Percentiles rank a stretch among this genome's conserved stretches.
Evolutionary conservation across 164 flowering plant genomes (phyloP).

Genomic region (Platanus orientalis): DNA sequence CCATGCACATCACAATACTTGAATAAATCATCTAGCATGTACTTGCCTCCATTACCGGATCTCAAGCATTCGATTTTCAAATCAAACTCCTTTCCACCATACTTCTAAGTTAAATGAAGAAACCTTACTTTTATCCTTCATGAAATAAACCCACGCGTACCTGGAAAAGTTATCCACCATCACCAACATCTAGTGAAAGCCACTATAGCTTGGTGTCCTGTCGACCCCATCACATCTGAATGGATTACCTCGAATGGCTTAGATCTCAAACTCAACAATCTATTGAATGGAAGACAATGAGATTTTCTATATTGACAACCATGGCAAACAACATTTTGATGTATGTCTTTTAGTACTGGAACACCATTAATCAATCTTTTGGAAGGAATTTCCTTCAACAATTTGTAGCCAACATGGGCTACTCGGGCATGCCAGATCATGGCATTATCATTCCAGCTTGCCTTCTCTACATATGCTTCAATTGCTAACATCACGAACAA

Average conservation of each 20-base stretch:
- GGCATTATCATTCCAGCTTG: slow-evolving; percentile 7
- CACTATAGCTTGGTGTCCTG: slow-evolving; percentile 12
- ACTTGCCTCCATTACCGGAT: slow-evolving; percentile 17
- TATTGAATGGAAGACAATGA: slow-evolving; percentile 13
- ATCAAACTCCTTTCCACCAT: slow-evolving; percentile 8
- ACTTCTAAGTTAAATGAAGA: slow-evolving; percentile 4
- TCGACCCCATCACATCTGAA: slow-evolving; percentile 13
- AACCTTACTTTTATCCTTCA: slow-evolving; percentile 12
- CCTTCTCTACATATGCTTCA: slow-evolving; percentile 11
- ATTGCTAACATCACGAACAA: slow-evolving; percentile 10
- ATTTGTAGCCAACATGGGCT: slow-evolving; percentile 16
- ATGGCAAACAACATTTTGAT: slow-evolving; percentile 4
- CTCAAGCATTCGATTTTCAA: slow-evolving; percentile 2
- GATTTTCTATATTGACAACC: slow-evolving; percentile 23
- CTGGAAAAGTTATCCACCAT: slow-evolving; percentile 14
- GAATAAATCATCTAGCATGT: slow-evolving; percentile 5
- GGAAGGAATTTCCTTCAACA: slow-evolving; percentile 8
- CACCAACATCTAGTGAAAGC: slow-evolving; percentile 3
- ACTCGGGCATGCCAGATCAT: slow-evolving; percentile 15
- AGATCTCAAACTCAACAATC: background rate
- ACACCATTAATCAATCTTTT: slow-evolving; percentile 9
- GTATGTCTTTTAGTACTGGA: background rate
- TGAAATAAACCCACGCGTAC: slow-evolving; percentile 15
- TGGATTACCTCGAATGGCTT: slow-evolving; percentile 6
- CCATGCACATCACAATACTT: slow-evolving; percentile 10